Evolutionary conservation across 2,329 filamentous ascomycete genomes (phyloP).

Genomic region (Talaromyces sp.): DNA sequence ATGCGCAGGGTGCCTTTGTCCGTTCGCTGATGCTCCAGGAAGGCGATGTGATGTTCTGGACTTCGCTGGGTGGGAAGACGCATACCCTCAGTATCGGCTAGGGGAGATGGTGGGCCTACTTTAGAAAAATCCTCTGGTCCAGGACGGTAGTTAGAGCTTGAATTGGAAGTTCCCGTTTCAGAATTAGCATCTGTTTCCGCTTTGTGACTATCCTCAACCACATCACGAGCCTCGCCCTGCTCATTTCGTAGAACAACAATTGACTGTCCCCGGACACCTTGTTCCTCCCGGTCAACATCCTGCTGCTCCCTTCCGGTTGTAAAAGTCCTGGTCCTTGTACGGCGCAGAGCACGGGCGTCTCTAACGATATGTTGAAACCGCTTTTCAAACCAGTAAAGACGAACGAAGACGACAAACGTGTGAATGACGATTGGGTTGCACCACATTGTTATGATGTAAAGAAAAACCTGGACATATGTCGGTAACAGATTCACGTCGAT

Average conservation of each 20-base stretch:
- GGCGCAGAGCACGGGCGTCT: conserved; percentile 66
- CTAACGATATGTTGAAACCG: conserved; percentile 80
- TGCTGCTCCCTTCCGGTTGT: conserved; percentile 46
- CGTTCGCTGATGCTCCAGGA: conserved; percentile 77
- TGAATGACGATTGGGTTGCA: conserved; percentile 83
- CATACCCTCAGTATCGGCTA: conserved; percentile 54
- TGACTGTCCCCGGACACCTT: conserved; percentile 35
- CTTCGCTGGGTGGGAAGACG: conserved; percentile 53
- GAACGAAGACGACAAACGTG: conserved; percentile 81
- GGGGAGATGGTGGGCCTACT: conserved; percentile 32
- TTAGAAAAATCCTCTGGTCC: conserved; percentile 14
- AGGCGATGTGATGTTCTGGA: conserved; percentile 79
- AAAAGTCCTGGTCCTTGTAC: conserved; percentile 56
- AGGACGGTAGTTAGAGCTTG: conserved; percentile 23
- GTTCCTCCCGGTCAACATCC: conserved; percentile 33
- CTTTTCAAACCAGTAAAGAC: conserved; percentile 98
- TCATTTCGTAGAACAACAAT: conserved; percentile 40
- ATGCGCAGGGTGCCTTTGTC: conserved; percentile 77
- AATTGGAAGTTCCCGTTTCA: conserved; percentile 26
- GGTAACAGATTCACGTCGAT: conserved; percentile 62
- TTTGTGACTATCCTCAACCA: conserved; percentile 22
- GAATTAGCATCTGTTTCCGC: conserved; percentile 26
- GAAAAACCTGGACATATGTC: conserved; percentile 69
- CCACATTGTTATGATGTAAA: conserved; percentile 69
- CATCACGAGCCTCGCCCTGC: conserved; percentile 29